phyloP scores from a whole-genome alignment of 2,329 filamentous ascomycete genomes.

The Clarireedia monteithiana region DNA sequence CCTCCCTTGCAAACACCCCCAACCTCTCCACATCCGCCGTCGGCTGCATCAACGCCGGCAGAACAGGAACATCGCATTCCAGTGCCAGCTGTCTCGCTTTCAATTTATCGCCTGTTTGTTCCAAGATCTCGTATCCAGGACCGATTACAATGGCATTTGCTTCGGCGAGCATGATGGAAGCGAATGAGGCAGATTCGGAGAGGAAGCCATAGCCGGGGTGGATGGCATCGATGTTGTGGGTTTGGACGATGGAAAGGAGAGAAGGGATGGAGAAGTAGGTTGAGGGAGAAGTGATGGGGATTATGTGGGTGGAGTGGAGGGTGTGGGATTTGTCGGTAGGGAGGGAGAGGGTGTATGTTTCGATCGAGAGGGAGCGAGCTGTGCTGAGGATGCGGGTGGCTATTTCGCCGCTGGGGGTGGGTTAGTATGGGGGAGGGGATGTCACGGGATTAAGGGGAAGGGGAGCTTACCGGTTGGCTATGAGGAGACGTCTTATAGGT shows the following conservation, averaged over 20 bases:
- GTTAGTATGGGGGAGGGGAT: neutral
- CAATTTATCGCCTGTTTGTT: conserved; percentile 37
- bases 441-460: neutral
- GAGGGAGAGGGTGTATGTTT: conserved; percentile 49
- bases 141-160: conserved; percentile 64
- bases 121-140: conserved; percentile 39
- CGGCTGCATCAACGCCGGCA: conserved; percentile 59
- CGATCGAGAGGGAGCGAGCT: conserved; percentile 48
- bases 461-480: conserved; percentile 42
- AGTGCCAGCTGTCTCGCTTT: conserved; percentile 57
- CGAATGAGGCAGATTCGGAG: conserved; percentile 63
- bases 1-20: conserved; percentile 34
- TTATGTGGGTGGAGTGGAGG: conserved; percentile 40
- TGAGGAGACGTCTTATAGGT: conserved; percentile 41
- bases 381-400: conserved; percentile 52
- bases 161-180: conserved; percentile 56
- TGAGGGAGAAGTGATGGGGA: conserved; percentile 42
- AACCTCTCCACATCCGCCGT: conserved; percentile 57
- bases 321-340: conserved; percentile 47
- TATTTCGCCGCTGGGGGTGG: conserved; percentile 48
- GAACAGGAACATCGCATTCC: conserved; percentile 58
- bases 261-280: conserved; percentile 45
- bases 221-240: conserved; percentile 51
- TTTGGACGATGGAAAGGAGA: conserved; percentile 39
- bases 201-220: conserved; percentile 67